phyloP scores from a whole-genome alignment of 1,284 basidiomycete genomes.

The Coriolopsis trogii region DNA sequence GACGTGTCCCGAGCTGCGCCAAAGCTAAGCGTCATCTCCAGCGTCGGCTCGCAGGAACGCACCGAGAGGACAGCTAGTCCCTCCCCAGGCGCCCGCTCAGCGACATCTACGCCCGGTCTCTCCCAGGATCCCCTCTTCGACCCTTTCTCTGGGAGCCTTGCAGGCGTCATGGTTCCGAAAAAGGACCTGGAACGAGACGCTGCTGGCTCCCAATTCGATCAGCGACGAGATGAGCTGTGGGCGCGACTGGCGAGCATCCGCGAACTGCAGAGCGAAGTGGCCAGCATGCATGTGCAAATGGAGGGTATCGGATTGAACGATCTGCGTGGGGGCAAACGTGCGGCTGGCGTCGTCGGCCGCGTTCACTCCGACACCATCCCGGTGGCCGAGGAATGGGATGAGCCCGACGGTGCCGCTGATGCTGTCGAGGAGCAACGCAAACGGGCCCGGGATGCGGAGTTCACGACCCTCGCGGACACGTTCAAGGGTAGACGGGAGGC shows the following conservation, averaged over 20 bases:
- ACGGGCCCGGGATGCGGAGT: conserved; percentile 59
- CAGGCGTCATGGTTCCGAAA: conserved; percentile 40
- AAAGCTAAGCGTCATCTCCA: conserved; percentile 23
- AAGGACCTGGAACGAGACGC: conserved; percentile 24
- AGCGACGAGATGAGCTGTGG: conserved; percentile 61
- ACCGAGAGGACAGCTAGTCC: conserved; percentile 29
- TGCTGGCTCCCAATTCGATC: conserved; percentile 28
- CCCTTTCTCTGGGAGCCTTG: conserved; percentile 50
- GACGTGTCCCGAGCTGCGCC: conserved; percentile 18
- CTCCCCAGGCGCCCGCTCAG: conserved; percentile 22
- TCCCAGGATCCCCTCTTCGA: conserved; percentile 45
- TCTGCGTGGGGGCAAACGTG: conserved; percentile 25
- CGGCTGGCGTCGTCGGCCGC: conserved; percentile 25
- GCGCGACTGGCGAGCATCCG: conserved; percentile 63
- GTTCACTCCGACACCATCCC: conserved; percentile 33
- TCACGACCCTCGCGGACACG: conserved; percentile 62
- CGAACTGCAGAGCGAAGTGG: conserved; percentile 70
- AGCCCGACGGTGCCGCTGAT: conserved; percentile 33
- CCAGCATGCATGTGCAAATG: conserved; percentile 72
- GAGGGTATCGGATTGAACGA: conserved; percentile 54
- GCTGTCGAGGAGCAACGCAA: conserved; percentile 35
- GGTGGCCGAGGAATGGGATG: conserved; percentile 35
- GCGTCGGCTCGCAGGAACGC: conserved; percentile 26
- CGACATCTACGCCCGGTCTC: conserved; percentile 21
- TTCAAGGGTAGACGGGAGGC: conserved; percentile 69